phyloP scores from a whole-genome alignment of 495 filamentous ascomycete genomes.

The Hypoxylon fragiforme region DNA sequence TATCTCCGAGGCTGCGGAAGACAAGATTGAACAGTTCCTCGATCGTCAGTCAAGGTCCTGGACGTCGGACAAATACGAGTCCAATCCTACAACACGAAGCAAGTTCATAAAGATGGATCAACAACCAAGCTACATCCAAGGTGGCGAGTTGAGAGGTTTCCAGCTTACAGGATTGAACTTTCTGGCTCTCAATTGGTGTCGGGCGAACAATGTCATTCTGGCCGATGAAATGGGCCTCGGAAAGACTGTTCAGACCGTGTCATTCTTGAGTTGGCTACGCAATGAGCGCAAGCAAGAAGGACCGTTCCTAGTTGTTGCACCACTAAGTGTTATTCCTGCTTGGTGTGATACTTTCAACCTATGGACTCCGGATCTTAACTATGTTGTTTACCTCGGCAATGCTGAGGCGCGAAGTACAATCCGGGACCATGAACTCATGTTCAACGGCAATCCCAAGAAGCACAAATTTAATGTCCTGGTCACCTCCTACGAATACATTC shows the following conservation, averaged over 20 bases:
- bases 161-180: slow-evolving; percentile 94
- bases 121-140: slow-evolving; percentile 82
- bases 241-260: slow-evolving; percentile 96
- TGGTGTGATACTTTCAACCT: slow-evolving; percentile 98
- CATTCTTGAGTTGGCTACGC: slow-evolving; percentile 97
- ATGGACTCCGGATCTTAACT: slow-evolving; percentile 96
- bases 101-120: slow-evolving; percentile 71
- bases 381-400: slow-evolving; percentile 93
- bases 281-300: slow-evolving; percentile 88
- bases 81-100: slow-evolving; percentile 71
- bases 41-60: slow-evolving; percentile 77
- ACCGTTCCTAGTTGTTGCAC: slow-evolving; percentile 93
- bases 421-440: slow-evolving; percentile 82
- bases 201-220: slow-evolving; percentile 88
- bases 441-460: slow-evolving; percentile 77
- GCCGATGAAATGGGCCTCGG: slow-evolving; percentile 99
- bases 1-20: slow-evolving; percentile 75
- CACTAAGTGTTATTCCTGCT: slow-evolving; percentile 91
- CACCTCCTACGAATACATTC: slow-evolving; percentile 94
- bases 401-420: slow-evolving; percentile 80
- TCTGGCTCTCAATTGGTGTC: slow-evolving; percentile 90
- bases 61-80: slow-evolving; percentile 72
- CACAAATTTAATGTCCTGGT: slow-evolving; percentile 94
- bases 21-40: slow-evolving; percentile 86
- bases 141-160: slow-evolving; percentile 88